Evolutionary conservation across 2,329 filamentous ascomycete genomes (phyloP).

Genomic region (Exophiala bonariae): DNA sequence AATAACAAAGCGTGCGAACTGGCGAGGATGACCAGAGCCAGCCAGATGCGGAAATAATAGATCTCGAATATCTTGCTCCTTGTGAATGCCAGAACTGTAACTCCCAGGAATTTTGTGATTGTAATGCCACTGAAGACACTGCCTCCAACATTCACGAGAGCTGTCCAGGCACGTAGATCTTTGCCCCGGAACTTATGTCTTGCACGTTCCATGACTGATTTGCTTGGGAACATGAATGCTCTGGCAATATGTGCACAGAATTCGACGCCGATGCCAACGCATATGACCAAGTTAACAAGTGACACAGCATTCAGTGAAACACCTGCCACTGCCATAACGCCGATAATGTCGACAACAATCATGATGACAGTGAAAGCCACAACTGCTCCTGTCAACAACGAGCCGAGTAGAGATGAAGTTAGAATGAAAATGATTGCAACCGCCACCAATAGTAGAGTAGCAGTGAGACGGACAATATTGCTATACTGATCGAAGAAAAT

Average conservation of each 20-base stretch:
- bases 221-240: constrained; percentile 91
- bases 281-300: constrained; percentile 94
- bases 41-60: constrained; percentile 97
- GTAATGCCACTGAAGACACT: constrained; percentile 97
- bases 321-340: constrained; percentile 84
- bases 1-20: constrained; percentile 87
- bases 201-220: constrained; percentile 76
- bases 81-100: constrained; percentile 90
- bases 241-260: constrained; percentile 97
- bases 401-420: constrained; percentile 78
- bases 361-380: constrained; percentile 87
- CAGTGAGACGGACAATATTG: constrained; percentile 77
- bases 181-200: constrained; percentile 75
- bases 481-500: constrained; percentile 99
- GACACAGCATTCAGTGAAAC: constrained; percentile 95
- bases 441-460: constrained; percentile 75
- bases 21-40: constrained; percentile 86
- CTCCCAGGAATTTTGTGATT: constrained; percentile 89
- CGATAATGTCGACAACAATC: constrained; percentile 92
- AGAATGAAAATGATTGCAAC: constrained; percentile 83
- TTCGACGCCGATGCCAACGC: constrained; percentile 92
- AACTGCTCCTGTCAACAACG: constrained; percentile 74
- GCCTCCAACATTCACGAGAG: constrained; percentile 89
- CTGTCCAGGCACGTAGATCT: constrained; percentile 87
- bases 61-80: constrained; percentile 98